Evolutionary conservation across 495 filamentous ascomycete species (phyloP), one percentile per base, ranked within the genome.

Genomic region (Penicillium arizonense): DNA sequence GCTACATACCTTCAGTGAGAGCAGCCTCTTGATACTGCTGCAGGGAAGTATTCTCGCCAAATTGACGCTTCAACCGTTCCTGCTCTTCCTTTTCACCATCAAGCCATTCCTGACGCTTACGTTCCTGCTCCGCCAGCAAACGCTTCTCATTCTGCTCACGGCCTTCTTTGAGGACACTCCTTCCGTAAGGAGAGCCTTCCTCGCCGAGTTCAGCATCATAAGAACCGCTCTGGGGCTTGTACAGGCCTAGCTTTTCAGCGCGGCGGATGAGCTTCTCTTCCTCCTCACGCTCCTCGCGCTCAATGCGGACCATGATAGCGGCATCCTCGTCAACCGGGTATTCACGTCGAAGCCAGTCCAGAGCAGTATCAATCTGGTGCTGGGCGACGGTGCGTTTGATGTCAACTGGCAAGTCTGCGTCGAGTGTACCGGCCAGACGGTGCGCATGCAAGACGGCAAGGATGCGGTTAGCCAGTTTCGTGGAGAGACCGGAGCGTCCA

Each of bases 301-400:
- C 87, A 30, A 88, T 71, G 38, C 82, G 83, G 3, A 72, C 75
- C 28, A 90, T 52, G 5, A 84, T 82, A 0, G 81, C 80, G 5
- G 75, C 80, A 53, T 92, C 78, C 63, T 96, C 91, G 50, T 96
- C 89, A 5, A 96, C 70, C 0, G 87, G 84, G 32, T 87, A 80
- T 24, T 80, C 76, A 18, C 67, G 63, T 23, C 91, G 85, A 8
- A 96, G 77, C 69, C 87, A 95, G 40, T 73, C 61, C 44, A 96
- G 70, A 0, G 78, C 91, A 36, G 61, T 70, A 20, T 77, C 67
- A 21, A 75, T 51, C 5, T 68, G 65, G 18, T 54, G 44, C 53
- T 70, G 61, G 50, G 55, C 55, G 14, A 67, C 61, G 23, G 59
- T 53, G 69, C 79, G 69, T 76, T 77, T 36, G 14, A 74, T 67